A percentile compares a stretch with the other conserved stretches of the same genome.
phyloP scores from a whole-genome alignment of 108 stramenopile species.

The Pseudonitzschia pungens region DNA sequence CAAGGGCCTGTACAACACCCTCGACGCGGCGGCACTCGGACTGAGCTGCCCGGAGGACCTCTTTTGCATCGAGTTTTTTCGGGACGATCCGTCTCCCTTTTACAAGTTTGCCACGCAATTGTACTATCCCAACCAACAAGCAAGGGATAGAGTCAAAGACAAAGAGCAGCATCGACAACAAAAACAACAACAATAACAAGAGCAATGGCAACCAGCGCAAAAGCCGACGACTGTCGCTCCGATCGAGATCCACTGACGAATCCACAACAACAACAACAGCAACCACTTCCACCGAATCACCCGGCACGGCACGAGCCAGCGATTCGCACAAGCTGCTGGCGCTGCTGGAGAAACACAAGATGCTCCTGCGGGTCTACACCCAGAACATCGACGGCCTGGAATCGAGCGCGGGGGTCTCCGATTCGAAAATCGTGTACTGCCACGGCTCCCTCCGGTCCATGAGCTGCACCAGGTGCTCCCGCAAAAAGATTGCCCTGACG shows the following conservation, averaged over 20 bases:
- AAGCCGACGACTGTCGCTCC: neutral
- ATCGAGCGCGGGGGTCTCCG: constrained; percentile 53
- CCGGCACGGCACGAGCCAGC: constrained; percentile 41
- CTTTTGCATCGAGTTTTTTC: constrained; percentile 77
- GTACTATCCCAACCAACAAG: constrained; percentile 40
- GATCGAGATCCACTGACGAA: neutral
- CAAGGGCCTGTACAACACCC: constrained; percentile 65
- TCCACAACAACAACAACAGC: constrained; percentile 1
- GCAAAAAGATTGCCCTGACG: constrained; percentile 24
- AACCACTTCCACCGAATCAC: neutral
- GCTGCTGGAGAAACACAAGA: constrained; percentile 55
- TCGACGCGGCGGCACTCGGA: constrained; percentile 50
- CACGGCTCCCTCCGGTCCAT: constrained; percentile 74
- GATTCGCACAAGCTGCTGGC: constrained; percentile 78
- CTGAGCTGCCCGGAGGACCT: constrained; percentile 74
- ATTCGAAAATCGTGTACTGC: constrained; percentile 74
- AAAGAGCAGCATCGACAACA: neutral
- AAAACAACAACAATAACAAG: neutral
- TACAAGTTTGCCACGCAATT: constrained; percentile 55
- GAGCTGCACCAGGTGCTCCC: constrained; percentile 59
- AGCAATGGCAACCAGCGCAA: neutral
- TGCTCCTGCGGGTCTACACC: constrained; percentile 70
- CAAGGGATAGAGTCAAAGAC: constrained; percentile 1
- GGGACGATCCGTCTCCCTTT: constrained; percentile 74
- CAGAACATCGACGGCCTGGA: constrained; percentile 89